phyloP scores from a whole-genome alignment of 2,329 filamentous ascomycete genomes.

The Colletotrichum tamarilloi region DNA sequence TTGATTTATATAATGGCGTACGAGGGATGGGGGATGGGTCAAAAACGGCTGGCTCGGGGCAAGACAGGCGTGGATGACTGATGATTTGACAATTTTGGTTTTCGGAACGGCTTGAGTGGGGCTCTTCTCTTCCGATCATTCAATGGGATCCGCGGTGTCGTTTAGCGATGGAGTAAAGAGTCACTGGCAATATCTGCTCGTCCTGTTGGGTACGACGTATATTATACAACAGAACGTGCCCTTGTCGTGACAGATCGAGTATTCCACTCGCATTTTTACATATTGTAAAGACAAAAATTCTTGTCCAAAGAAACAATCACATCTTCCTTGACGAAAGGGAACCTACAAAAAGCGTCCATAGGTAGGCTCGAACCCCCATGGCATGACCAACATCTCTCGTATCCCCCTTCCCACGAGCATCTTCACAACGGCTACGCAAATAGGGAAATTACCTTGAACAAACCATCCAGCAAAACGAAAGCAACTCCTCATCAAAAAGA shows the following conservation, averaged over 20 bases:
- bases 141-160: not conserved
- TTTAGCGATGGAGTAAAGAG: not conserved
- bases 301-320: not conserved
- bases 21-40: not conserved
- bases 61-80: not conserved
- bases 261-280: not conserved
- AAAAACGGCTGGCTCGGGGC: not conserved
- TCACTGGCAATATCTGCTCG: not conserved
- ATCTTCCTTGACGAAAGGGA: not conserved
- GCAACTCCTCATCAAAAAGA: not conserved
- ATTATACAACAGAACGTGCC: not conserved
- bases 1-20: slow-evolving; percentile 38
- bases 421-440: not conserved
- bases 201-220: not conserved
- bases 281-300: not conserved
- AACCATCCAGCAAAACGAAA: not conserved
- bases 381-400: not conserved
- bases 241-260: not conserved
- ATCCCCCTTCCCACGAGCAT: not conserved
- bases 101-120: not conserved
- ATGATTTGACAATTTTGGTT: not conserved
- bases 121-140: not conserved
- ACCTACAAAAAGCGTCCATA: not conserved
- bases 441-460: not conserved
- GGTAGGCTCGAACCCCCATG: no score